Conservation (phyloP, 352 stramenopile species). For the Pythium myriotylum region DNA sequence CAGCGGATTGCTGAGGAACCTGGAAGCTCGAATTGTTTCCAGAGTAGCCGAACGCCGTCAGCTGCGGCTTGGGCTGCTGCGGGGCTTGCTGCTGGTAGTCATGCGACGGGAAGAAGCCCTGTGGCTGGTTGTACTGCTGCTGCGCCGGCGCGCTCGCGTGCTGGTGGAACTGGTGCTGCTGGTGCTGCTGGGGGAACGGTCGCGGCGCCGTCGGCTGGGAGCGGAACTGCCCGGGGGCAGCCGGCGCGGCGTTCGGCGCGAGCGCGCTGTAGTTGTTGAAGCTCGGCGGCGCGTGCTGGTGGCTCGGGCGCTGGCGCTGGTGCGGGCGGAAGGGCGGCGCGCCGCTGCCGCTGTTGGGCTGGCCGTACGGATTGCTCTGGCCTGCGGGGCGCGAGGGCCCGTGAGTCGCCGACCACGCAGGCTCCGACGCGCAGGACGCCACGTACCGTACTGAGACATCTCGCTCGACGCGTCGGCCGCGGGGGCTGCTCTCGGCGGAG, state of each 20-base stretch:
- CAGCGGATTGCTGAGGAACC: constrained; percentile 4
- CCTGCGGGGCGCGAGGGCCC: background rate
- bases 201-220: constrained; percentile 23
- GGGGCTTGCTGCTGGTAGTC: constrained; percentile 27
- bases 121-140: constrained; percentile 18
- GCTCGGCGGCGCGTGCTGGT: constrained; percentile 21
- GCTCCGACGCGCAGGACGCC: background rate
- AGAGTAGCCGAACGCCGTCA: constrained; percentile 21
- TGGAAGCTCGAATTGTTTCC: constrained; percentile 18
- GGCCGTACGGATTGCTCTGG: constrained; percentile 6
- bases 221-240: constrained; percentile 14
- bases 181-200: constrained; percentile 19
- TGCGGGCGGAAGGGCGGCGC: constrained; percentile 31
- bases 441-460: constrained; percentile 30
- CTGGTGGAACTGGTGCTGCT: constrained; percentile 20
- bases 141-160: constrained; percentile 14
- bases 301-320: constrained; percentile 34
- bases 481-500: background rate
- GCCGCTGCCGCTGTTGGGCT: constrained; percentile 17
- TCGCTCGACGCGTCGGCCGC: background rate
- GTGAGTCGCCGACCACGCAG: background rate
- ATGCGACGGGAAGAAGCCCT: constrained; percentile 22
- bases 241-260: background rate
- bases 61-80: constrained; percentile 26
- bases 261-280: constrained; percentile 22